Conservation (phyloP, 345 rosid genomes). For the Dovyalis caffra region DNA sequence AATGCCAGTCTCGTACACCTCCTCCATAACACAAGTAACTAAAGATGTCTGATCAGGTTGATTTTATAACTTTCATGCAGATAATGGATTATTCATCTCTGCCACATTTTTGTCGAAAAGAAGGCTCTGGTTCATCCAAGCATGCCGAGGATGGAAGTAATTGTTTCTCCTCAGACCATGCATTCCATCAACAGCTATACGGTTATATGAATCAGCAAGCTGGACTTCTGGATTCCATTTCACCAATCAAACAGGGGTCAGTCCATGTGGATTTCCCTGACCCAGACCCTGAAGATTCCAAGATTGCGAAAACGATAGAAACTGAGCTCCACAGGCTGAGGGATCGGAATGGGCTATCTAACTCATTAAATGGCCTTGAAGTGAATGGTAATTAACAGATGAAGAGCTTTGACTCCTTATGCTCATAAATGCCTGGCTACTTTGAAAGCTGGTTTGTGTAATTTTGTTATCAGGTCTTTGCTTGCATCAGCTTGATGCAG, state of each 20-base stretch:
- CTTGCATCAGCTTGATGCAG: slow-evolving; percentile 55
- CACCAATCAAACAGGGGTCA: slow-evolving; percentile 29
- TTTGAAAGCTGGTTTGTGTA: slow-evolving; percentile 18
- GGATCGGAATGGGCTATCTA: slow-evolving; percentile 34
- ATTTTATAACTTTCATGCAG: slow-evolving; percentile 15
- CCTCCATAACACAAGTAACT: not conserved
- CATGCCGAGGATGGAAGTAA: slow-evolving; percentile 11
- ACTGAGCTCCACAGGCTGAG: slow-evolving; percentile 54
- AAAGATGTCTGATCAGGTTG: not conserved
- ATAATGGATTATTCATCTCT: slow-evolving; percentile 32
- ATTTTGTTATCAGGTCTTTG: slow-evolving; percentile 7
- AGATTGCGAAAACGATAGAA: slow-evolving; percentile 29
- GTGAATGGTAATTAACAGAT: slow-evolving; percentile 24
- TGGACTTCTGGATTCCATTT: slow-evolving; percentile 10
- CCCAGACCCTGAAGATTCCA: slow-evolving; percentile 26
- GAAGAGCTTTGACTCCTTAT: no score
- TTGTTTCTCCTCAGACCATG: slow-evolving; percentile 30
- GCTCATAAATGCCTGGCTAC: slow-evolving; percentile 19
- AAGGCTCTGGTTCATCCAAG: slow-evolving; percentile 53
- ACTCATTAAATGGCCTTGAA: slow-evolving; percentile 37
- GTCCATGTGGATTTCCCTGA: slow-evolving; percentile 27
- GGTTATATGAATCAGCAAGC: slow-evolving; percentile 29
- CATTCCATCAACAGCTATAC: slow-evolving; percentile 30
- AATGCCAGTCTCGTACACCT: not conserved
- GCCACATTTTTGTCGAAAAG: slow-evolving; percentile 53